Base-by-base conservation (phyloP, 495 filamentous ascomycete genomes). In the Clavariopsis aquatica region DNA sequence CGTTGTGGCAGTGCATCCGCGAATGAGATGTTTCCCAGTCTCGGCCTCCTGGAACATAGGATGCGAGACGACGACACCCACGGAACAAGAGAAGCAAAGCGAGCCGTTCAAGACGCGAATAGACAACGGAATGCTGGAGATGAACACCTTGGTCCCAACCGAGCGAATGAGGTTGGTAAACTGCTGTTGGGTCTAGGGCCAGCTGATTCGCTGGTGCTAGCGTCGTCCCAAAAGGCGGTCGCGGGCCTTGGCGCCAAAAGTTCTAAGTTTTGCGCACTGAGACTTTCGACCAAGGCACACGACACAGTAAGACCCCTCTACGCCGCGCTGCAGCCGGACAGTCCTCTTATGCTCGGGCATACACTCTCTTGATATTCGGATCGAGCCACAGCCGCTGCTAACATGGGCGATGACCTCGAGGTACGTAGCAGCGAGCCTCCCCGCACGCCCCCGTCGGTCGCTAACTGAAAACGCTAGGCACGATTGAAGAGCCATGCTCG, bases 401-500 rank as follows among this genome's bases (percentile, higher is more conserved):
- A 27, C 27, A 72, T 72, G 70, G 60, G 59, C 34, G 74, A 76
- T 58, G 71, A 73, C 19, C 68, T 77, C 41, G 68, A 76, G 73
- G 75, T 76, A 47, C 12, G 59, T 52, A 22, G 23, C 7, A 31
- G 17, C 19, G 4, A 23, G n/a, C 5, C 53, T 31, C 53, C 80
- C 29, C 68, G 23, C 59, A 24, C 46, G 31, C 46, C 45, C 36
- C 29, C n/a, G 29, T 52, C 2, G 17, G 22, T 36, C 59, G 38
- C 59, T 69, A 64, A 72, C 60, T 23, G 20, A 52, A 46, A 20
- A 26, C 60, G 58, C 20, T 66, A 94, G 94, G 90, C 92, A 71
- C 91, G 92, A 68, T 82, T 98, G 68, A 87, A 85, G 74, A 88
- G 85, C 76, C 90, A 96, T 73, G 86, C 91, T 31, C 82, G 89